Evolutionary conservation across 345 rosid species (phyloP).

Genomic region (Ceriops tagal): DNA sequence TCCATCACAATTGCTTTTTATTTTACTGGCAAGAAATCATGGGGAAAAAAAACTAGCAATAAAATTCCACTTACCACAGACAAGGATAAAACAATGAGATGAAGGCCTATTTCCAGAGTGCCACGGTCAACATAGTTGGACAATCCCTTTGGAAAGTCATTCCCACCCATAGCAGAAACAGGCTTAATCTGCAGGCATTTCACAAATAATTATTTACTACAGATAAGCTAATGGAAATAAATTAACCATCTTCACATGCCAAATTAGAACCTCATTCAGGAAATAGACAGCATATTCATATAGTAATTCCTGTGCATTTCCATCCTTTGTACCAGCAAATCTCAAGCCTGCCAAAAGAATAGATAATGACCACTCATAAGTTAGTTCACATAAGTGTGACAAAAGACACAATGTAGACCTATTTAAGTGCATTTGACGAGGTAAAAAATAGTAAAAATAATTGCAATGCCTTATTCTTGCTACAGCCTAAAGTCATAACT

Average conservation of each 20-base stretch:
- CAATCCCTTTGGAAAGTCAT: constrained; percentile 69
- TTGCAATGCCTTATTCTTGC: too few species aligned
- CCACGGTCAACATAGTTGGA: constrained; percentile 79
- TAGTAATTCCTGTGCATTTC: constrained; percentile 79
- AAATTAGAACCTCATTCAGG: constrained; percentile 72
- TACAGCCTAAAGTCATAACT: neutral
- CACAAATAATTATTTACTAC: constrained; percentile 15
- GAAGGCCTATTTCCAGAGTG: constrained; percentile 90
- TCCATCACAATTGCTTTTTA: constrained; percentile 17
- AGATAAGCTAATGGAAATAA: neutral
- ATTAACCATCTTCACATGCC: constrained; percentile 17
- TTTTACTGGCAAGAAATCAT: constrained; percentile 1
- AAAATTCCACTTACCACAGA: constrained; percentile 56
- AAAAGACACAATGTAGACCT: too few species aligned
- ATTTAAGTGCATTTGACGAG: too few species aligned
- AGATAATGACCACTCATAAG: neutral
- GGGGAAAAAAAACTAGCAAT: constrained; percentile 8
- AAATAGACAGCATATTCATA: constrained; percentile 73
- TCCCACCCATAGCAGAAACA: constrained; percentile 47
- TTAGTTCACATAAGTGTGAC: too few species aligned
- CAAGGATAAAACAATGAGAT: constrained; percentile 78
- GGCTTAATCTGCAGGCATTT: constrained; percentile 70
- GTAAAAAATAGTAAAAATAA: too few species aligned
- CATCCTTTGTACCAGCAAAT: constrained; percentile 90
- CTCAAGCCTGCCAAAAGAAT: constrained; percentile 56